Base-by-base conservation (phyloP, 352 stramenopile genomes). In the Globisporangium spinosum region DNA sequence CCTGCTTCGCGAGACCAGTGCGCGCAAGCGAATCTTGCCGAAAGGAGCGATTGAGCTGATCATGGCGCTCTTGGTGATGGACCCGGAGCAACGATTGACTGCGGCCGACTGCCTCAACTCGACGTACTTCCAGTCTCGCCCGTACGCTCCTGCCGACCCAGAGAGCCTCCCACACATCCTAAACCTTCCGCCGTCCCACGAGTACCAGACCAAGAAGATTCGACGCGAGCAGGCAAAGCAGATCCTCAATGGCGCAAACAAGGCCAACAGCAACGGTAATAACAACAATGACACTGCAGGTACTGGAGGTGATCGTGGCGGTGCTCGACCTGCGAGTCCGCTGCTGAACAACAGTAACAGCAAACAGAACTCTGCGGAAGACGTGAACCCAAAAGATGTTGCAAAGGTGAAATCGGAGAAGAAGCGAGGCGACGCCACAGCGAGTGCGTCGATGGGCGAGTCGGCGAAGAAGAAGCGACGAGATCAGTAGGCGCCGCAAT, bases 61-160 rank as follows among this genome's bases (percentile, higher is more conserved):
- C 40, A 85, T 93, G 58, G 89, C 93, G 64, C 89, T 99, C 74
- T 80, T 99, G 8, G 90, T 97, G 56, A 95, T 98, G 67, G 96
- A 99, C 76, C 97, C 97, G 3, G 88, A 97, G 45, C 85, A 96
- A 67, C 83, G 97, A 3, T 82, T 99, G 58, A 98, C 95, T 0
- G 95, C 96, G 0, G 77, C 93, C 1, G 88, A 97, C 54, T 97
- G 95, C 23, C 73, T 99, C 43, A 89, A 96, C 58, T 91, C 98
- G 74, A 73, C 83, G 3, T 99, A 98, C 73, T 99, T 99, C 79
- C 83, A 90, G 45, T 67, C 73, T 12, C 77, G 87, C 1, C 89
- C 89, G n/a, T 86, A 78, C 56, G 77, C 83, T 2, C 85, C 85
- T 0, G 72, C 73, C 43, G 77, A 95, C 63, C 85, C 87, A 0